phyloP scores from a whole-genome alignment of 2,329 filamentous ascomycete genomes.

The Fusarium nodosum region DNA sequence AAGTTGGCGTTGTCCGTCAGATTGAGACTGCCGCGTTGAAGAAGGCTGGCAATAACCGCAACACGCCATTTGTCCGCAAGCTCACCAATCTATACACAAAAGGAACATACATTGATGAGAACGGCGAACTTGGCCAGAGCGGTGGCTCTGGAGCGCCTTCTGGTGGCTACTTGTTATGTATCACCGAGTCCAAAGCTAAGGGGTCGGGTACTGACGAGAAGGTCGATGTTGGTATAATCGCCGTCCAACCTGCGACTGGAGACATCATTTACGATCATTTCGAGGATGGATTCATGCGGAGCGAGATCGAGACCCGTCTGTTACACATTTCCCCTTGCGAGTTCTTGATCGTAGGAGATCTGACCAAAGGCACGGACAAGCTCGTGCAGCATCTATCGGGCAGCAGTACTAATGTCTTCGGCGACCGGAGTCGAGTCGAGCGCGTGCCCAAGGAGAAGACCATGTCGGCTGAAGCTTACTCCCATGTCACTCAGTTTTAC shows the following conservation, averaged over 20 bases:
- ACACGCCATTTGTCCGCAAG: constrained; percentile 90
- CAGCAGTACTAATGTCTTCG: constrained; percentile 91
- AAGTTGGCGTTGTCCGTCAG: constrained; percentile 95
- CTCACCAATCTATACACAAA: constrained; percentile 98
- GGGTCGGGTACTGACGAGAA: constrained; percentile 89
- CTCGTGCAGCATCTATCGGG: constrained; percentile 90
- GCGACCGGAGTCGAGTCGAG: constrained; percentile 89
- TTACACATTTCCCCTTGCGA: constrained; percentile 97
- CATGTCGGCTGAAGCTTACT: constrained; percentile 85
- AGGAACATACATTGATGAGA: constrained; percentile 95
- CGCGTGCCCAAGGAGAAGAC: constrained; percentile 81
- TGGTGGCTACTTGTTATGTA: constrained; percentile 91
- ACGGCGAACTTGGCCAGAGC: constrained; percentile 78
- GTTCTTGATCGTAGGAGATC: constrained; percentile 89
- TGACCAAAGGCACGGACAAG: constrained; percentile 93
- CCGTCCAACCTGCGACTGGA: constrained; percentile 94
- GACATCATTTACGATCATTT: constrained; percentile 97
- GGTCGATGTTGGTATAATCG: constrained; percentile 90
- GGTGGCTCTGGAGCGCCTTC: constrained; percentile 63
- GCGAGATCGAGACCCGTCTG: constrained; percentile 94
- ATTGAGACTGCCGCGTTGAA: constrained; percentile 96
- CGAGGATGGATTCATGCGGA: constrained; percentile 97
- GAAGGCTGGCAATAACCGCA: constrained; percentile 93
- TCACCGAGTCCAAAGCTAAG: constrained; percentile 88
- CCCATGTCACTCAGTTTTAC: constrained; percentile 93